Conservation (phyloP, 2,329 filamentous ascomycete species). For the Apiospora hydei region DNA sequence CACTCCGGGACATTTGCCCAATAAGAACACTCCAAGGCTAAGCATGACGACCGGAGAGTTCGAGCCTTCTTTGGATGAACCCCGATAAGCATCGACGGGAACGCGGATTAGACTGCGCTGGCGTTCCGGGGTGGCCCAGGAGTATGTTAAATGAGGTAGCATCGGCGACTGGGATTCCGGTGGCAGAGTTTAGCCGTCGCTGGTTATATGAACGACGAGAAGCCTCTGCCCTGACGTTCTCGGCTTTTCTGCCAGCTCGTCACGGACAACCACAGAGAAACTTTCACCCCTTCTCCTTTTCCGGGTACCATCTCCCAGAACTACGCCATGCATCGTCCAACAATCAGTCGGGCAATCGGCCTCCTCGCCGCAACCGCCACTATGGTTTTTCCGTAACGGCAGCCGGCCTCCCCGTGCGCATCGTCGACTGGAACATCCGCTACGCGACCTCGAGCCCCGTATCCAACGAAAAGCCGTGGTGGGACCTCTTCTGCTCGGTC, state of each 20-base stretch:
- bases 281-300: not conserved
- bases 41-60: not conserved
- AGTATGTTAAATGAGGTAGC: not conserved
- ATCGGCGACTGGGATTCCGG: not conserved
- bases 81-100: not conserved
- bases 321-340: not conserved
- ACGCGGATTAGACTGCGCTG: not conserved
- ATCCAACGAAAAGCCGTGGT: constrained; percentile 66
- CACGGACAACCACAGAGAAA: not conserved
- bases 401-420: constrained; percentile 54
- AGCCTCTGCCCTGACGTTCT: not conserved
- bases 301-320: not conserved
- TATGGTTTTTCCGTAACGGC: not conserved
- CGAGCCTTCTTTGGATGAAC: not conserved
- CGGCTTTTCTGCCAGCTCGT: not conserved
- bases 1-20: not conserved
- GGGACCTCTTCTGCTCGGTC: constrained; percentile 26
- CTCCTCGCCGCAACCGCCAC: not conserved
- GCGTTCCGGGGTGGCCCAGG: not conserved
- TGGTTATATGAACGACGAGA: not conserved
- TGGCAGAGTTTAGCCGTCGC: not conserved
- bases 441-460: constrained; percentile 64
- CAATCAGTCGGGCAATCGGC: not conserved
- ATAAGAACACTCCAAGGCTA: not conserved
- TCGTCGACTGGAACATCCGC: constrained; percentile 74